Evolutionary conservation across 371 early-diverging fungal genomes (phyloP).

Genomic region (Apophysomyces variabilis): DNA sequence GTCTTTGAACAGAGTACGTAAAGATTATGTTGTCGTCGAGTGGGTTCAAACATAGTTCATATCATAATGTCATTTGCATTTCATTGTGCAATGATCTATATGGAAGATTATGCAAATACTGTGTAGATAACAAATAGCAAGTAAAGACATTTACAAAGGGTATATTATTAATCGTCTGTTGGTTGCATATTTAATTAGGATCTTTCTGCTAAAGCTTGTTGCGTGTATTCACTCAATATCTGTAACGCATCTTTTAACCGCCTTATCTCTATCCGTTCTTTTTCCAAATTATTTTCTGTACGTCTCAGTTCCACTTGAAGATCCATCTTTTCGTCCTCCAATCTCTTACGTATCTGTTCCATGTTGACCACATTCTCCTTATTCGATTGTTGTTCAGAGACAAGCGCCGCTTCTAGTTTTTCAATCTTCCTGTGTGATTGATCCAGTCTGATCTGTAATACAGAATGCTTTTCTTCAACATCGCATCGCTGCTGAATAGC

Average conservation of each 20-base stretch:
- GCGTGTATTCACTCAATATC: slow-evolving; percentile 9
- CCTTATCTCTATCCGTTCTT: slow-evolving; percentile 3
- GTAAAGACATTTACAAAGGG: too few species aligned
- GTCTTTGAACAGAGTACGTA: too few species aligned
- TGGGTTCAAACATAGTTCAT: too few species aligned
- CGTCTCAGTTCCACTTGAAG: slow-evolving; percentile 9
- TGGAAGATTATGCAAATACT: too few species aligned
- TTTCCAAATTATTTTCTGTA: slow-evolving; percentile 10
- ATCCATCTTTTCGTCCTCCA: slow-evolving; percentile 7
- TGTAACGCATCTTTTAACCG: slow-evolving; percentile 12
- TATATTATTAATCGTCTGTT: too few species aligned
- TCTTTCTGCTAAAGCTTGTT: too few species aligned
- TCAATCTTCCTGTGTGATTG: slow-evolving; percentile 1
- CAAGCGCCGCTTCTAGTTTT: not conserved
- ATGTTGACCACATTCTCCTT: not conserved
- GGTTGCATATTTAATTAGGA: too few species aligned
- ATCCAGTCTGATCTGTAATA: slow-evolving; percentile 3
- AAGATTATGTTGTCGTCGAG: too few species aligned
- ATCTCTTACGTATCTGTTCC: not conserved
- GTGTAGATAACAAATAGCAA: too few species aligned
- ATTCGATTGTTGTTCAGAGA: not conserved
- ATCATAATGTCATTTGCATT: too few species aligned
- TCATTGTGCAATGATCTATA: too few species aligned
- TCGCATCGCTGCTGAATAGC: slow-evolving; percentile 6
- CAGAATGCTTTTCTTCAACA: slow-evolving; percentile 1